Evolutionary conservation across 78 protist genomes (phyloP).

Genomic region (Chrysochromulina tobinii): DNA sequence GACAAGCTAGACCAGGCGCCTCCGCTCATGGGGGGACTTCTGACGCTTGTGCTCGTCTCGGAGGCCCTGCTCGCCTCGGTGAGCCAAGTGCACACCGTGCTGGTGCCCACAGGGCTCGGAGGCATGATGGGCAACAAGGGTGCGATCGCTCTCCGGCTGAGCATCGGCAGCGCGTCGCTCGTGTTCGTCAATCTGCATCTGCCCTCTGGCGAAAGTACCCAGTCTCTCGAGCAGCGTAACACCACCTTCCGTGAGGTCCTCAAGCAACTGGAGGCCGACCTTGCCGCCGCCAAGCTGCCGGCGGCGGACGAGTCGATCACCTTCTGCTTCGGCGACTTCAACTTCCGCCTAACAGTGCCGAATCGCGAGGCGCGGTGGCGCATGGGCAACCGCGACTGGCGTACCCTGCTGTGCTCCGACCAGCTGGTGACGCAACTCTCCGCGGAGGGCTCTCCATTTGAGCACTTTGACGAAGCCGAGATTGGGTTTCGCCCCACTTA

Average conservation of each 20-base stretch:
- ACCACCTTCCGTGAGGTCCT: background rate
- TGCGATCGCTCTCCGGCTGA: background rate
- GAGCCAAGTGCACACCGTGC: background rate
- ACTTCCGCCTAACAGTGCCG: slow-evolving; percentile 54
- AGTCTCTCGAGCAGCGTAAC: background rate
- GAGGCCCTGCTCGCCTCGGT: background rate
- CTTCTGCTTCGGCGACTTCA: slow-evolving; percentile 60
- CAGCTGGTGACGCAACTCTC: background rate
- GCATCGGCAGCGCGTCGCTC: background rate
- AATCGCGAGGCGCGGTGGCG: background rate
- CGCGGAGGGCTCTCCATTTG: too few species aligned
- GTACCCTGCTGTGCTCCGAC: background rate
- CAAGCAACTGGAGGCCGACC: background rate
- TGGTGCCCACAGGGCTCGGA: background rate
- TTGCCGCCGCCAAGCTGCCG: background rate
- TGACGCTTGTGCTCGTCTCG: background rate
- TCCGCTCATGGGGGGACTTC: background rate
- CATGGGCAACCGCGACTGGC: background rate
- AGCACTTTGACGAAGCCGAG: slow-evolving; percentile 27
- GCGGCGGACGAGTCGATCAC: background rate
- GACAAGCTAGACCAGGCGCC: background rate
- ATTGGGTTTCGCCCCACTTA: slow-evolving; percentile 77
- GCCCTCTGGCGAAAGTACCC: background rate
- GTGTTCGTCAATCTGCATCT: background rate
- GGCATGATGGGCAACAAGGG: slow-evolving; percentile 3